Percentiles rank a stretch among this genome's conserved stretches.
phyloP scores from a whole-genome alignment of 176 grass and related monocot genomes.

The Areca catechu region DNA sequence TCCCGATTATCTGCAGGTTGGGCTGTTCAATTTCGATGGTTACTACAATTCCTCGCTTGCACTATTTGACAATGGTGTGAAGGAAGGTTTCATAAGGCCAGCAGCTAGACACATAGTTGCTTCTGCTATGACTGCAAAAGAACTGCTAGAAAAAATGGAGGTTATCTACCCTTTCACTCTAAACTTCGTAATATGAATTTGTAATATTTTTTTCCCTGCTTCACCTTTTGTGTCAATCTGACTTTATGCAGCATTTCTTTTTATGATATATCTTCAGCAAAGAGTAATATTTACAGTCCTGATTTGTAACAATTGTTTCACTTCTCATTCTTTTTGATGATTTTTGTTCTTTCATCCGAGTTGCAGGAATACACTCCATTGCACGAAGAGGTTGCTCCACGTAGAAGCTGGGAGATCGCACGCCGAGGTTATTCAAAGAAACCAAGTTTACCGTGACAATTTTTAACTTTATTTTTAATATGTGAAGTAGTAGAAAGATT shows the following conservation, averaged over 20 bases:
- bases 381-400: slow-evolving; percentile 64
- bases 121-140: slow-evolving; percentile 57
- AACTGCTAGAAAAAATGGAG: slow-evolving; percentile 90
- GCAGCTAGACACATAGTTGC: slow-evolving; percentile 72
- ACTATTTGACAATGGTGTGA: slow-evolving; percentile 74
- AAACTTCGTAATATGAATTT: too few species aligned
- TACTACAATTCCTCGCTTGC: slow-evolving; percentile 81
- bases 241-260: too few species aligned
- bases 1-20: slow-evolving; percentile 1
- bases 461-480: too few species aligned
- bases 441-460: slow-evolving; percentile 22
- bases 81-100: slow-evolving; percentile 88
- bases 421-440: slow-evolving; percentile 50
- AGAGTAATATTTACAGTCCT: not conserved
- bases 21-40: slow-evolving; percentile 90
- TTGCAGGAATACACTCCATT: slow-evolving; percentile 70
- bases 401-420: slow-evolving; percentile 73
- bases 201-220: too few species aligned
- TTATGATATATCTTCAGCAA: too few species aligned
- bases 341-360: slow-evolving; percentile 4
- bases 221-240: too few species aligned
- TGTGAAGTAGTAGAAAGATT: too few species aligned
- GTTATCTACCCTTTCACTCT: slow-evolving; percentile 21
- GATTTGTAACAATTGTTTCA: not conserved
- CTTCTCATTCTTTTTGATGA: not conserved